Percentiles rank a stretch among this genome's conserved stretches.
Conservation (phyloP, 2,329 filamentous ascomycete species). For the Ophiostoma pallidulum region DNA sequence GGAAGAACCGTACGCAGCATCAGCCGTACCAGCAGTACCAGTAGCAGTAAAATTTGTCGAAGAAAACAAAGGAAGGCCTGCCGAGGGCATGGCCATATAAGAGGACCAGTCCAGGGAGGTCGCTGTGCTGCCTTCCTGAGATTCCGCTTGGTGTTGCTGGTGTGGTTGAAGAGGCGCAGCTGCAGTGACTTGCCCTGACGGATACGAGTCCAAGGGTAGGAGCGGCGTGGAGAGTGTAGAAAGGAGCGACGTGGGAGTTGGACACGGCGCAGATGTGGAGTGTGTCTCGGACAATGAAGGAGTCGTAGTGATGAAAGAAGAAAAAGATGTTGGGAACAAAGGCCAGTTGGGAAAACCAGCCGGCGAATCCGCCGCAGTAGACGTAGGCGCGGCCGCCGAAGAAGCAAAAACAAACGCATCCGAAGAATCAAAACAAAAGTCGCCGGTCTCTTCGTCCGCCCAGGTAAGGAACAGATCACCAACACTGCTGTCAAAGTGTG, state of each 20-base stretch:
- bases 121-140: too few species aligned
- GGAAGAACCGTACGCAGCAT: not conserved
- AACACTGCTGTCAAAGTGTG: not conserved
- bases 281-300: not conserved
- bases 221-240: conserved; percentile 6
- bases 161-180: not conserved
- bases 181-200: not conserved
- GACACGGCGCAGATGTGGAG: not conserved
- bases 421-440: conserved; percentile 6
- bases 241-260: not conserved
- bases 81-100: conserved; percentile 4
- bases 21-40: not conserved
- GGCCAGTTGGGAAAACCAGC: conserved; percentile 3
- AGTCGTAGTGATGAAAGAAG: not conserved
- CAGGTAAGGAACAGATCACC: conserved; percentile 3
- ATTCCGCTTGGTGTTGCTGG: not conserved
- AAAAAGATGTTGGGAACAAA: not conserved
- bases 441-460: conserved; percentile 4
- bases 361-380: not conserved
- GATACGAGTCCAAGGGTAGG: not conserved
- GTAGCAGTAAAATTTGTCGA: not conserved
- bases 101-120: conserved; percentile 11
- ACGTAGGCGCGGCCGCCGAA: not conserved
- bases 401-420: conserved; percentile 4
- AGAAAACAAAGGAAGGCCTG: not conserved